Conservation (phyloP, 306 rosid genomes). For the Castanea crenata region DNA sequence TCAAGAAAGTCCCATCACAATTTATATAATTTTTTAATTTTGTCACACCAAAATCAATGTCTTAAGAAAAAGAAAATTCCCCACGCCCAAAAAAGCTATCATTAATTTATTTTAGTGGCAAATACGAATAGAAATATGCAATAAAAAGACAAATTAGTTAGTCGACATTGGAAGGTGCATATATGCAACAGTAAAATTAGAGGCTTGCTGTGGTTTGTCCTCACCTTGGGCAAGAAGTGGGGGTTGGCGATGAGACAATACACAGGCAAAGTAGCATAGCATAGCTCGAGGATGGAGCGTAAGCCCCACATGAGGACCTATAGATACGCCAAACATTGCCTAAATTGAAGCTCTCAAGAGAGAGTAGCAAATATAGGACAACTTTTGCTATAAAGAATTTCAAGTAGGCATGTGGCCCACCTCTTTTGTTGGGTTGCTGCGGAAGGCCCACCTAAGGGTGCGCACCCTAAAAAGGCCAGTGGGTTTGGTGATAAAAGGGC, state of each 20-base stretch:
- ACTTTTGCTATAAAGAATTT: constrained; percentile 28
- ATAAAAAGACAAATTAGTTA: no score
- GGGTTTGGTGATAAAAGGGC: constrained; percentile 14
- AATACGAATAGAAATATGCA: no score
- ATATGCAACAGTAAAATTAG: no score
- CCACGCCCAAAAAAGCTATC: no score
- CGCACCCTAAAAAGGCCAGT: constrained; percentile 37
- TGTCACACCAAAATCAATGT: no score
- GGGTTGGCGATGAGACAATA: constrained; percentile 40
- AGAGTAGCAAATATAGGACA: constrained; percentile 24
- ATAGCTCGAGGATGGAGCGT: constrained; percentile 23
- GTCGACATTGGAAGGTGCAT: no score
- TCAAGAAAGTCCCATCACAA: no score
- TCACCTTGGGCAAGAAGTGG: constrained; percentile 42
- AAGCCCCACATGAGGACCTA: constrained; percentile 14
- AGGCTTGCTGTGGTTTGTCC: background rate
- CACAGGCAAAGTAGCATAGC: constrained; percentile 35
- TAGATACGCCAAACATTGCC: constrained; percentile 32
- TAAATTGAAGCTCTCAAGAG: constrained; percentile 26
- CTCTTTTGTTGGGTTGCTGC: constrained; percentile 38
- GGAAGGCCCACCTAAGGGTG: constrained; percentile 33
- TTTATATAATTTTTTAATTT: no score
- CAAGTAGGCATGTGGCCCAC: constrained; percentile 39
- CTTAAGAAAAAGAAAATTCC: no score
- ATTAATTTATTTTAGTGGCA: no score